Conservation (phyloP, 192 early-diverging fungal genomes). For the Gamsiella multidivaricata region DNA sequence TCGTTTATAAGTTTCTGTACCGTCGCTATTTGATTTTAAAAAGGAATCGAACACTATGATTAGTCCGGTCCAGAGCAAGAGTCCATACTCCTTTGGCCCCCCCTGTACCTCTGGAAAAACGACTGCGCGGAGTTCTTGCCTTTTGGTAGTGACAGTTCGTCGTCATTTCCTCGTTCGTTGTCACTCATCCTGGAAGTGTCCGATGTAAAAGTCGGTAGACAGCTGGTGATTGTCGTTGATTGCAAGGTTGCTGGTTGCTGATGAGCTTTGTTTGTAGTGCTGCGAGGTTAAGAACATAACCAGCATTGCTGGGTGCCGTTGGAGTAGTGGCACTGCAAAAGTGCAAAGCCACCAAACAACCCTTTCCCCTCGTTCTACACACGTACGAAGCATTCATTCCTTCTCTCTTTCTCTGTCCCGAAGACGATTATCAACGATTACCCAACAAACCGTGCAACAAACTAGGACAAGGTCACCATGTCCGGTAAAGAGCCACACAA, state of each 20-base stretch:
- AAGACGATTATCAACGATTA: no score
- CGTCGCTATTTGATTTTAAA: conserved; percentile 83
- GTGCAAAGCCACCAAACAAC: neutral
- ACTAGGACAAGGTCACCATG: neutral
- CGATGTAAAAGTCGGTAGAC: no score
- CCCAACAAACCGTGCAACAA: neutral
- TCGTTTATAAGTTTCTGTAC: conserved; percentile 96
- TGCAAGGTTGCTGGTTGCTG: neutral
- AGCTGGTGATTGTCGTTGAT: neutral
- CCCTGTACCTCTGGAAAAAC: no score
- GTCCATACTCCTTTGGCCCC: no score
- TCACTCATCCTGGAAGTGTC: conserved; percentile 64
- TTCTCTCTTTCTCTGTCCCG: no score
- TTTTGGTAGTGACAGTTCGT: conserved; percentile 93
- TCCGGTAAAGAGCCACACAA: conserved; percentile 16
- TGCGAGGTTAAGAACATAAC: neutral
- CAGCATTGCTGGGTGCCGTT: no score
- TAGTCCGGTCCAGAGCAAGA: no score
- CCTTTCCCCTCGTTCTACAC: neutral
- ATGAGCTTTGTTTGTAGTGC: no score
- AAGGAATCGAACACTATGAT: no score
- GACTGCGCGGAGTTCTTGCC: conserved; percentile 48
- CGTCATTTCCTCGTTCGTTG: conserved; percentile 68
- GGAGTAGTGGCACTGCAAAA: no score
- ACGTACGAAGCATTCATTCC: no score